Conservation (phyloP, 208 protist genomes). For the Leishmania major region DNA sequence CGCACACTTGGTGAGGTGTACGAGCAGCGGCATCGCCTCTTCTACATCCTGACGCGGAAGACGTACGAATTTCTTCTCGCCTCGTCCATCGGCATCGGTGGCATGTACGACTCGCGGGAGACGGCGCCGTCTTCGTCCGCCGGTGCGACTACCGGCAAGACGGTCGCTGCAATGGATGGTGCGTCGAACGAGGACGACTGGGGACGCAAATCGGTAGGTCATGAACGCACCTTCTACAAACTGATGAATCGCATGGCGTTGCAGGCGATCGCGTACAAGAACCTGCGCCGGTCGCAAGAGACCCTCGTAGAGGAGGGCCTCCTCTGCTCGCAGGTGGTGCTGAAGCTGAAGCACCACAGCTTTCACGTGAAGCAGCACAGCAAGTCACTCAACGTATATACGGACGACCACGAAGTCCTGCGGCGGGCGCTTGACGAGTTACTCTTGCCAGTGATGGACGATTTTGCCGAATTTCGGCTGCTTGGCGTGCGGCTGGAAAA, state of each 20-base stretch:
- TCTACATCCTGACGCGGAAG: slow-evolving; percentile 61
- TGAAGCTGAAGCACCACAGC: slow-evolving; percentile 73
- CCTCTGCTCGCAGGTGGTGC: slow-evolving; percentile 61
- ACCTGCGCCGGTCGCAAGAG: slow-evolving; percentile 36
- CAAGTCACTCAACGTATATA: slow-evolving; percentile 43
- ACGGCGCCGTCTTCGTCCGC: not conserved
- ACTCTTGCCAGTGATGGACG: slow-evolving; percentile 48
- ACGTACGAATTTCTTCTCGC: slow-evolving; percentile 68
- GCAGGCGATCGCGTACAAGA: slow-evolving; percentile 43
- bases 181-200: slow-evolving; percentile 13
- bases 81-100: slow-evolving; percentile 49
- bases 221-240: slow-evolving; percentile 69
- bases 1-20: slow-evolving; percentile 61
- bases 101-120: slow-evolving; percentile 44
- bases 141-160: not conserved
- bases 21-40: slow-evolving; percentile 50
- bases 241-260: slow-evolving; percentile 48
- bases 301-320: slow-evolving; percentile 40
- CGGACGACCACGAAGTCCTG: slow-evolving; percentile 54
- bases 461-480: slow-evolving; percentile 65
- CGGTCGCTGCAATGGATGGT: not conserved
- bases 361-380: slow-evolving; percentile 79
- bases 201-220: slow-evolving; percentile 72
- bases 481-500: slow-evolving; percentile 73
- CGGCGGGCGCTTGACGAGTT: slow-evolving; percentile 59